Evolutionary conservation across 345 rosid species (phyloP).

Genomic region (Tarenaya hassleriana): DNA sequence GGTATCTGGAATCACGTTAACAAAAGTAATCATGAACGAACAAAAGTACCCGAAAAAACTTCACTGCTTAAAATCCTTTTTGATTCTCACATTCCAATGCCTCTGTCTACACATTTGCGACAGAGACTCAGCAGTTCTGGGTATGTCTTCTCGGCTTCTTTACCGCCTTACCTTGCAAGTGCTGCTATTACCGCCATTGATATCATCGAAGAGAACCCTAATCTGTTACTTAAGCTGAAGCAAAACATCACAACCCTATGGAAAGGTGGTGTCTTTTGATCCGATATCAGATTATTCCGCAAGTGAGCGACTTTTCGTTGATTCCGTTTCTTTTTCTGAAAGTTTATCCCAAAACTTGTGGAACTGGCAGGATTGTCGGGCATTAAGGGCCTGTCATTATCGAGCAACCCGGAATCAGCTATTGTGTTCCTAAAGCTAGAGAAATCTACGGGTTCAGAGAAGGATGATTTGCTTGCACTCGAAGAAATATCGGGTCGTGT

Average conservation of each 20-base stretch:
- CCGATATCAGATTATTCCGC: background rate
- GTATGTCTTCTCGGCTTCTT: slow-evolving; percentile 91
- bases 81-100: slow-evolving; percentile 17
- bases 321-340: background rate
- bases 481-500: slow-evolving; percentile 62
- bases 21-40: background rate
- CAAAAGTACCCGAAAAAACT: slow-evolving; percentile 6
- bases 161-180: slow-evolving; percentile 90
- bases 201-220: slow-evolving; percentile 69
- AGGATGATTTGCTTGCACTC: slow-evolving; percentile 57
- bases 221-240: slow-evolving; percentile 55
- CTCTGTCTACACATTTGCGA: background rate
- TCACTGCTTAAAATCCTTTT: background rate
- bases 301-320: background rate
- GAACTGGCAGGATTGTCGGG: slow-evolving; percentile 45
- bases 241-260: slow-evolving; percentile 53
- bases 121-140: slow-evolving; percentile 96
- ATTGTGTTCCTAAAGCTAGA: slow-evolving; percentile 62
- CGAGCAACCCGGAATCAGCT: slow-evolving; percentile 75
- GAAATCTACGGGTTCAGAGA: slow-evolving; percentile 48
- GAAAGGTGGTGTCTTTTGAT: slow-evolving; percentile 47
- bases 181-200: slow-evolving; percentile 92
- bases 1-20: slow-evolving; percentile 35
- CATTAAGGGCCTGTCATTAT: slow-evolving; percentile 50
- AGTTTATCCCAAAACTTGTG: background rate